phyloP scores from a whole-genome alignment of 139 green algal species.

The Chlamydomonas asymmetrica region DNA sequence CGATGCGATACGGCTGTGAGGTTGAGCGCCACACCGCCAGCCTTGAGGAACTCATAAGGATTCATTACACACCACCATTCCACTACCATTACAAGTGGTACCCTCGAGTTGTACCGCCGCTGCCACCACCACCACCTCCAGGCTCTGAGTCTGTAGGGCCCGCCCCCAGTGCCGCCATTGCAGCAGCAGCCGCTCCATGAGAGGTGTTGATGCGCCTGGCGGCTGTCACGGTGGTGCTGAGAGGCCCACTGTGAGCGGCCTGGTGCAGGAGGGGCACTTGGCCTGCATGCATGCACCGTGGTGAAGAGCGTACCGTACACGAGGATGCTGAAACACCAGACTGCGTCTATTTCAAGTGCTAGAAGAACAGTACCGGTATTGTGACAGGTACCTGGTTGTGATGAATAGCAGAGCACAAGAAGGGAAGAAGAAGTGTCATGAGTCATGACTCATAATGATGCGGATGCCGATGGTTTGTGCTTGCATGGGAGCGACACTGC shows the following conservation, averaged over 20 bases:
- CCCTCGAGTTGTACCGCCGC: slow-evolving; percentile 6
- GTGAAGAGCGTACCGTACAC: no score
- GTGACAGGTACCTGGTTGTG: no score
- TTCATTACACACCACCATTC: slow-evolving; percentile 61
- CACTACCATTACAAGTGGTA: no score
- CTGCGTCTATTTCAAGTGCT: no score
- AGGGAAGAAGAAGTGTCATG: no score
- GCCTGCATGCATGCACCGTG: no score
- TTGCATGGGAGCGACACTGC: no score
- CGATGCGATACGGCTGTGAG: slow-evolving; percentile 79
- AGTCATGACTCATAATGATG: no score
- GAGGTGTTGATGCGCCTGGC: neutral
- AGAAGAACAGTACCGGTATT: no score
- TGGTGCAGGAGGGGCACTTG: slow-evolving; percentile 73
- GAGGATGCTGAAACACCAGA: no score
- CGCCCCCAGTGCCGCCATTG: neutral
- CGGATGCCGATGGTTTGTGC: no score
- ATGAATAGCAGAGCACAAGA: no score
- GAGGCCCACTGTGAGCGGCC: slow-evolving; percentile 81
- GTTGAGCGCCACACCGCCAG: slow-evolving; percentile 86
- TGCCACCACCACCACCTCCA: neutral
- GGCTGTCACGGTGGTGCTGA: slow-evolving; percentile 8
- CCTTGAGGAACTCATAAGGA: slow-evolving; percentile 88
- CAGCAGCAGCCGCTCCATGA: slow-evolving; percentile 5
- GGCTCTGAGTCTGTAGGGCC: neutral